A percentile compares a stretch with the other conserved stretches of the same genome.
phyloP scores from a whole-genome alignment of 2,329 filamentous ascomycete species.

The Aureobasidium musti region DNA sequence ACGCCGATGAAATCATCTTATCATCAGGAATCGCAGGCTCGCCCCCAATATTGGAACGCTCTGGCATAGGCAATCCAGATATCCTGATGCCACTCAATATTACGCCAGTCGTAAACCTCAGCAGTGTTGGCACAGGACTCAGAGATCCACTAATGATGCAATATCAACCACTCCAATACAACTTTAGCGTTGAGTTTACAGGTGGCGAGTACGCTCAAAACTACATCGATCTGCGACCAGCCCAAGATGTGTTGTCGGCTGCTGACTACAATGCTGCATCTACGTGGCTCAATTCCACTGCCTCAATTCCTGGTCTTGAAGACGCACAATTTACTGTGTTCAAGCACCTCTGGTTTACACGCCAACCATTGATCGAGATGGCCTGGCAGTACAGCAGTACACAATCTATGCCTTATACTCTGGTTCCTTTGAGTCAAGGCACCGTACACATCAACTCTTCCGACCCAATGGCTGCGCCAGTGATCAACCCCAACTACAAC shows the following conservation, averaged over 20 bases:
- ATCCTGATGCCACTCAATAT: slow-evolving; percentile 39
- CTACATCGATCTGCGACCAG: slow-evolving; percentile 28
- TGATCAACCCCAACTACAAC: slow-evolving; percentile 37
- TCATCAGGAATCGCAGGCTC: slow-evolving; percentile 42
- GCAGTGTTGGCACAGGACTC: slow-evolving; percentile 43
- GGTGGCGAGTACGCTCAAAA: slow-evolving; percentile 31
- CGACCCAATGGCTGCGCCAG: slow-evolving; percentile 35
- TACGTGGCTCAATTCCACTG: slow-evolving; percentile 25
- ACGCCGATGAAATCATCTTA: slow-evolving; percentile 42
- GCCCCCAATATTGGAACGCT: slow-evolving; percentile 42
- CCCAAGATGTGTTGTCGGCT: slow-evolving; percentile 17
- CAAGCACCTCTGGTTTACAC: slow-evolving; percentile 29
- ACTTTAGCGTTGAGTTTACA: slow-evolving; percentile 23
- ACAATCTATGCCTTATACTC: slow-evolving; percentile 30
- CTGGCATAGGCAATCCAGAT: slow-evolving; percentile 41
- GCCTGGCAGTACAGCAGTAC: slow-evolving; percentile 31
- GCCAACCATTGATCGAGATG: slow-evolving; percentile 31
- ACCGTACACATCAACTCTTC: slow-evolving; percentile 30
- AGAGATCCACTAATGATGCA: slow-evolving; percentile 44
- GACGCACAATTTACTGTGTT: slow-evolving; percentile 26
- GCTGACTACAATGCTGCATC: slow-evolving; percentile 28
- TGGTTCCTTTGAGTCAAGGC: slow-evolving; percentile 28
- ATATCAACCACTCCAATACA: slow-evolving; percentile 22
- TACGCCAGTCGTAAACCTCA: slow-evolving; percentile 37
- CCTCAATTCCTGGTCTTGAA: slow-evolving; percentile 21